A percentile compares a stretch with the other conserved stretches of the same genome.
Evolutionary conservation across 805 yeast species (phyloP).

Genomic region (Candida ipomoeae): DNA sequence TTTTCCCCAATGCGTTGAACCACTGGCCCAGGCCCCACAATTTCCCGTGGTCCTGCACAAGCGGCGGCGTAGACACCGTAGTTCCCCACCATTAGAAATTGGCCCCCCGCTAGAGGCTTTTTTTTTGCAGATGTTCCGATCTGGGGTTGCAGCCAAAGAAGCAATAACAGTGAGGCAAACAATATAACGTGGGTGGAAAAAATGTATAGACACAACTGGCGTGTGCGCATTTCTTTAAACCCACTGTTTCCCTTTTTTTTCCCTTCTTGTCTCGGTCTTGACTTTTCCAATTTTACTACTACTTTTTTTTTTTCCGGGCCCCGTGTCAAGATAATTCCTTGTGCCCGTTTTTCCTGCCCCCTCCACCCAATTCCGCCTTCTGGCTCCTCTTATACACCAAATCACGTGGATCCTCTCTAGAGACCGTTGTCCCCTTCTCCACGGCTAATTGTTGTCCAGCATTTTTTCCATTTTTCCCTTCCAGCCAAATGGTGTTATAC

Average conservation of each 20-base stretch:
- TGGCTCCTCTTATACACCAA: not conserved
- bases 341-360: not conserved
- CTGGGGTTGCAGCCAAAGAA: conserved; percentile 12
- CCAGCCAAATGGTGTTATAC: conserved; percentile 62
- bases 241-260: not conserved
- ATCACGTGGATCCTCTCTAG: not conserved
- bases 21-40: not conserved
- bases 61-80: not conserved
- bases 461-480: not conserved
- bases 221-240: conserved; percentile 4
- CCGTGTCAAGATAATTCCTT: not conserved
- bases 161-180: conserved; percentile 4
- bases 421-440: not conserved
- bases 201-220: conserved; percentile 6
- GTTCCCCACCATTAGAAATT: not conserved
- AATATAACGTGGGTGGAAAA: conserved; percentile 3
- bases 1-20: not conserved
- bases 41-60: no score
- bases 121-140: not conserved
- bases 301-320: conserved; percentile 1
- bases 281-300: not conserved
- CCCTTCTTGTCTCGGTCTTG: conserved; percentile 2
- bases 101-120: not conserved
- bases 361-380: not conserved
- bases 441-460: not conserved